Evolutionary conservation across 2,329 filamentous ascomycete species (phyloP).

Genomic region (Rhexocercosporidium sp.): DNA sequence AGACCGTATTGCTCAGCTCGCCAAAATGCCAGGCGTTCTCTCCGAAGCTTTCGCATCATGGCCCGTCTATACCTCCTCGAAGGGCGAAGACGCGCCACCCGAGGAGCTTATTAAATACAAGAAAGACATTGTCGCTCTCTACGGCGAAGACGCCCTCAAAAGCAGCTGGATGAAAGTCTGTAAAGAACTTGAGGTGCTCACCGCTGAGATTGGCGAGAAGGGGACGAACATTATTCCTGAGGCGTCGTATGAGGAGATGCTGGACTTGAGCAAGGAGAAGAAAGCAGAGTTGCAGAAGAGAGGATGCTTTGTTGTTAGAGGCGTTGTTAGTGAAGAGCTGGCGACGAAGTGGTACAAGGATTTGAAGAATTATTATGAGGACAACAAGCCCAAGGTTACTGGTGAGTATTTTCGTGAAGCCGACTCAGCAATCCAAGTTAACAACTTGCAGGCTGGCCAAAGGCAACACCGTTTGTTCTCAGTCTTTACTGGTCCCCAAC

Average conservation of each 20-base stretch:
- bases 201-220: slow-evolving; percentile 44
- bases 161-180: slow-evolving; percentile 49
- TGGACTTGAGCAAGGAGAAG: slow-evolving; percentile 27
- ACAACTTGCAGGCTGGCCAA: slow-evolving; percentile 42
- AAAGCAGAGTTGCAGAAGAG: slow-evolving; percentile 39
- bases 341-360: slow-evolving; percentile 39
- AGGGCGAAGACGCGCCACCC: slow-evolving; percentile 33
- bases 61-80: slow-evolving; percentile 34
- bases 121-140: slow-evolving; percentile 44
- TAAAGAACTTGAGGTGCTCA: slow-evolving; percentile 43
- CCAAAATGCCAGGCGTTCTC: slow-evolving; percentile 5
- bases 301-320: slow-evolving; percentile 40
- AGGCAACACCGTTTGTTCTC: slow-evolving; percentile 47
- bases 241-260: slow-evolving; percentile 40
- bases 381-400: slow-evolving; percentile 41
- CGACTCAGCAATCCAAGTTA: background rate
- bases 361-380: slow-evolving; percentile 43
- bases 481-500: slow-evolving; percentile 47
- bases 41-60: slow-evolving; percentile 37
- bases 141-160: slow-evolving; percentile 44
- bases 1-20: background rate
- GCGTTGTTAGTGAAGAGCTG: slow-evolving; percentile 33
- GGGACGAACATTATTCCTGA: slow-evolving; percentile 44
- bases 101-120: slow-evolving; percentile 35
- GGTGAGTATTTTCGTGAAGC: slow-evolving; percentile 19